Evolutionary conservation across 2,329 filamentous ascomycete genomes (phyloP), one percentile per base, ranked within the genome.

Genomic region (Calonectria fujianensis): DNA sequence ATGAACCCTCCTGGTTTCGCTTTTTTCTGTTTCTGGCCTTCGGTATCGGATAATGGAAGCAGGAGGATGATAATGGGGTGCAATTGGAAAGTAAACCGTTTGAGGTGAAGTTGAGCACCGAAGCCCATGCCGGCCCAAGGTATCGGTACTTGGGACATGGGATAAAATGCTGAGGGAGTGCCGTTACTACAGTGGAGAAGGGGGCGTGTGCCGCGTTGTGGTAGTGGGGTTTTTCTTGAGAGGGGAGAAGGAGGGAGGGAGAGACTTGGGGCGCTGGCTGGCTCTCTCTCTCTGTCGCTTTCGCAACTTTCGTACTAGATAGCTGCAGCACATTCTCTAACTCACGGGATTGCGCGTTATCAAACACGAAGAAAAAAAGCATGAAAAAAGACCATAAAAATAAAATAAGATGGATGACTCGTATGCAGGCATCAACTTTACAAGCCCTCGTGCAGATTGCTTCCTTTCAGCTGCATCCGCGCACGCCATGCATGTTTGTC

Each of bases 91-190:
- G 31, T 39, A 48, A 66, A 61, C 61, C 65, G 51, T 59, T 70
- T 71, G 63, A 31, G 51, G 45, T 35, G 68, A 67, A 50, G 72
- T 66, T 65, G 75, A 24, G 70, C 78, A 80, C 77, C 37, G 71
- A 51, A 64, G 69, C 41, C 68, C 57, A 73, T 59, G 59, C 51
- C 66, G 37, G 61, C 48, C 65, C 59, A 65, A 77, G 59, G 79
- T 80, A 80, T 75, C 72, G 75, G 79, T 80, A 80, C 78, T 71
- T 80, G 70, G 61, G 64, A 63, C 32, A 57, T 69, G 39, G 39
- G 63, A 63, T 37, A 52, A 31, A 45, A 63, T 63, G 57, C 57
- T 63, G 57, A 63, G 57, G 57, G 57, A 41, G 57, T 63, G 57
- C 18, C 11, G 37, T 16, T 65, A 48, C 61, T 37, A 27, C 14